Evolutionary conservation across 805 yeast genomes (phyloP).

Genomic region (Ogataea nonfermentans): DNA sequence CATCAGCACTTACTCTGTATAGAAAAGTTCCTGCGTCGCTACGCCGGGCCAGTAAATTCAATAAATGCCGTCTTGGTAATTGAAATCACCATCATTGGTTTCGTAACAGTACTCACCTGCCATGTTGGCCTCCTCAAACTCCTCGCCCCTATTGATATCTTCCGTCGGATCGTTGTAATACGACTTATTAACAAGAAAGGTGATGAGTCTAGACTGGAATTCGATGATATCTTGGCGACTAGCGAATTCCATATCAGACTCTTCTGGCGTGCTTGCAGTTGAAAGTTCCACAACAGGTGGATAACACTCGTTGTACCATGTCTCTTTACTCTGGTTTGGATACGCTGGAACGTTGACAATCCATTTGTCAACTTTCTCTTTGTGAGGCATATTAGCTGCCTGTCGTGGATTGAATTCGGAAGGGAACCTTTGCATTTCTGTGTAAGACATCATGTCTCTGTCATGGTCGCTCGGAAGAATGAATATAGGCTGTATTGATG

Average conservation of each 20-base stretch:
- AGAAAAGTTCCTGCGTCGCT: constrained; percentile 5
- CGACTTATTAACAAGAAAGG: constrained; percentile 40
- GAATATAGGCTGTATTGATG: constrained; percentile 18
- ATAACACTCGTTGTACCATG: constrained; percentile 46
- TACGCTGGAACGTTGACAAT: constrained; percentile 54
- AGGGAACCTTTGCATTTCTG: constrained; percentile 37
- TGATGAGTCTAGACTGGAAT: constrained; percentile 51
- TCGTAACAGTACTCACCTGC: constrained; percentile 22
- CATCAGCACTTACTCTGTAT: constrained; percentile 11
- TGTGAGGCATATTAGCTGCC: constrained; percentile 60
- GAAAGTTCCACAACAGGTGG: constrained; percentile 43
- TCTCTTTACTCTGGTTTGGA: constrained; percentile 22
- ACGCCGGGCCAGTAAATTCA: constrained; percentile 1
- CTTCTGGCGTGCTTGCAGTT: constrained; percentile 24
- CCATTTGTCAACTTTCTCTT: constrained; percentile 69
- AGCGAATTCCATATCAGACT: constrained; percentile 30
- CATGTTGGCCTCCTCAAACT: constrained; percentile 17
- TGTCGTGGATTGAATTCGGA: constrained; percentile 57
- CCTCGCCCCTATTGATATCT: constrained; percentile 22
- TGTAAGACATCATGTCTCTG: constrained; percentile 11
- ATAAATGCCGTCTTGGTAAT: constrained; percentile 20
- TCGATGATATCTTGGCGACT: constrained; percentile 49
- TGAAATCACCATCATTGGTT: constrained; percentile 18
- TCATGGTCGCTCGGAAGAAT: constrained; percentile 17
- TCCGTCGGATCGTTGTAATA: constrained; percentile 36